phyloP scores from a whole-genome alignment of 106 monocot species.

The Allium sativum region DNA sequence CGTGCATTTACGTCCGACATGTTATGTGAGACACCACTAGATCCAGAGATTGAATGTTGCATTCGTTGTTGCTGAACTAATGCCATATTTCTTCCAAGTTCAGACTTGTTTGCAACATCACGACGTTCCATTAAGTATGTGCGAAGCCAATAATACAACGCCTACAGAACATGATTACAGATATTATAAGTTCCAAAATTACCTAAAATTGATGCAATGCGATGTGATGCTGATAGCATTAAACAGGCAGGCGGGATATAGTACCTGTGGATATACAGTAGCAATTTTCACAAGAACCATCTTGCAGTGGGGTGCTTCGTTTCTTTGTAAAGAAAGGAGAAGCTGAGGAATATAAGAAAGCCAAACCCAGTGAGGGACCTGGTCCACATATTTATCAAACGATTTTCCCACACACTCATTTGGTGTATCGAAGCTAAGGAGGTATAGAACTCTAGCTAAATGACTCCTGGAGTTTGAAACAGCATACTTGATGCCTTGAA shows the following conservation, averaged over 20 bases:
- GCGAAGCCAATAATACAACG: conserved; percentile 96
- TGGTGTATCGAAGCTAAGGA: conserved; percentile 90
- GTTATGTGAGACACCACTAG: conserved; percentile 30
- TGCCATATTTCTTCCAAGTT: conserved; percentile 59
- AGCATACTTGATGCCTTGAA: conserved; percentile 94
- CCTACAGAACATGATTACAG: conserved; percentile 36
- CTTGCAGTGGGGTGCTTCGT: conserved; percentile 88
- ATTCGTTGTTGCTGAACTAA: conserved; percentile 80
- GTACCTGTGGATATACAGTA: conserved; percentile 84
- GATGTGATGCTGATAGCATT: too few species aligned
- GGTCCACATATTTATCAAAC: conserved; percentile 93
- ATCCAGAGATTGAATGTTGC: conserved; percentile 51
- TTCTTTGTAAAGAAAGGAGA: conserved; percentile 86
- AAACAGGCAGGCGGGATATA: not conserved
- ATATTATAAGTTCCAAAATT: not conserved
- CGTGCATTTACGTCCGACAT: conserved; percentile 51
- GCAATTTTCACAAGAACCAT: conserved; percentile 84
- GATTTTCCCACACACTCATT: conserved; percentile 80
- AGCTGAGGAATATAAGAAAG: conserved; percentile 99
- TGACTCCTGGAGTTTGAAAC: conserved; percentile 94
- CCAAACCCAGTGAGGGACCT: conserved; percentile 99
- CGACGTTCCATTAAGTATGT: conserved; percentile 98
- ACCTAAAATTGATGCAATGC: too few species aligned
- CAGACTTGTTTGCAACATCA: conserved; percentile 82
- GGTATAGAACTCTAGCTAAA: conserved; percentile 92